These are phyloP conservation scores for Sphaceloma murrayae DNA, from an alignment of 2,329 filamentous ascomycete species.

Conservation along the genomic window DNA sequence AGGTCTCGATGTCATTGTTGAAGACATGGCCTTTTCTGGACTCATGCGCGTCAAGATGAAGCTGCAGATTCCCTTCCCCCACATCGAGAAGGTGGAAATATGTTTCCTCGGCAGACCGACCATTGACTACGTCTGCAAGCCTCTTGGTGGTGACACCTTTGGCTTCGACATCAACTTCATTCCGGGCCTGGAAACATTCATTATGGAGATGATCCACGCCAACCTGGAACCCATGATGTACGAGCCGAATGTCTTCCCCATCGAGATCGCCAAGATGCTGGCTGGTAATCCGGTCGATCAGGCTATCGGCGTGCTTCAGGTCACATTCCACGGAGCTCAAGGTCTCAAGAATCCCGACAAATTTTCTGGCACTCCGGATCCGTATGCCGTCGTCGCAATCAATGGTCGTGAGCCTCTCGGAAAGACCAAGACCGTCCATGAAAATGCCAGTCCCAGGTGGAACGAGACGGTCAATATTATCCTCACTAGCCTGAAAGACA, in stretches of 20 bases:
- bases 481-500: conserved; percentile 80
- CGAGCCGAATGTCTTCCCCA: conserved; percentile 90
- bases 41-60: conserved; percentile 97
- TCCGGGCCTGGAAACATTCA: conserved; percentile 85
- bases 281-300: conserved; percentile 89
- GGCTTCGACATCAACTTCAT: conserved; percentile 99
- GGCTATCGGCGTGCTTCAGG: conserved; percentile 84
- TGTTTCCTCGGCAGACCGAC: conserved; percentile 82
- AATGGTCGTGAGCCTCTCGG: conserved; percentile 75
- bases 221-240: conserved; percentile 98
- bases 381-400: conserved; percentile 75
- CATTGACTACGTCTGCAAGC: conserved; percentile 97
- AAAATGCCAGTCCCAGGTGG: conserved; percentile 83
- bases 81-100: conserved; percentile 89
- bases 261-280: conserved; percentile 97
- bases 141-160: conserved; percentile 85
- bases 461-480: conserved; percentile 96
- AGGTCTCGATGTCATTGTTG: conserved; percentile 91
- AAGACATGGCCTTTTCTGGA: conserved; percentile 93
- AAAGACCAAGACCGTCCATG: conserved; percentile 77
- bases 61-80: conserved; percentile 89
- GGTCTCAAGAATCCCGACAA: conserved; percentile 93
- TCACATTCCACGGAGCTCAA: conserved; percentile 83
- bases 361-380: conserved; percentile 83
- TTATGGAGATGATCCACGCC: conserved; percentile 90